These are phyloP conservation scores for Talaromyces wortmannii DNA, from an alignment of 495 filamentous ascomycete genomes.

Conservation along the genomic window DNA sequence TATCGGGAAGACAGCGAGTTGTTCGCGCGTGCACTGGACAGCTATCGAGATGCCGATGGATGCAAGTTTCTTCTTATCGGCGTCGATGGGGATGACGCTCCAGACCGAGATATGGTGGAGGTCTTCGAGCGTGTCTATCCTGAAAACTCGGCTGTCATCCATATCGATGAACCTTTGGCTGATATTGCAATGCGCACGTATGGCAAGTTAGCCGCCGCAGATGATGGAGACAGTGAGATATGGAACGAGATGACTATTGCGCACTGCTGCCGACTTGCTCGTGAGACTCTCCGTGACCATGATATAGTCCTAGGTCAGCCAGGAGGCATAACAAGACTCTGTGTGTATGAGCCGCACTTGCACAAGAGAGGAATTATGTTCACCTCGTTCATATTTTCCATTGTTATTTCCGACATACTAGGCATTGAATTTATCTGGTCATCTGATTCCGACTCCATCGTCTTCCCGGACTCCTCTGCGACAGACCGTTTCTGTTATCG, in stretches of 20 bases:
- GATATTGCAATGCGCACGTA: constrained; percentile 22
- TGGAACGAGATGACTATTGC: constrained; percentile 15
- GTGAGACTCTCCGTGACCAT: constrained; percentile 13
- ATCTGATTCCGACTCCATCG: constrained; percentile 25
- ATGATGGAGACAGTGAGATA: constrained; percentile 9
- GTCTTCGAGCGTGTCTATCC: constrained; percentile 24
- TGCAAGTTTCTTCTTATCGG: constrained; percentile 22
- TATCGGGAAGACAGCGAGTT: constrained; percentile 26
- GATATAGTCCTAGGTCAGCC: constrained; percentile 9
- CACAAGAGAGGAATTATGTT: constrained; percentile 30
- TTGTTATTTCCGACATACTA: constrained; percentile 21
- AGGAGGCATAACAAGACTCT: constrained; percentile 13
- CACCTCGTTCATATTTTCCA: constrained; percentile 23
- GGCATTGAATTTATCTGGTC: constrained; percentile 27
- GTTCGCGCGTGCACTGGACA: constrained; percentile 21
- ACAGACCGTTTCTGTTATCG: constrained; percentile 21
- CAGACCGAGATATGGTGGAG: constrained; percentile 24
- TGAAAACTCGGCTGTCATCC: constrained; percentile 15
- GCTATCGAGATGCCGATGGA: constrained; percentile 16
- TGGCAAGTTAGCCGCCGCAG: constrained; percentile 14
- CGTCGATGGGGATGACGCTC: constrained; percentile 19
- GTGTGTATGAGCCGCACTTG: constrained; percentile 23
- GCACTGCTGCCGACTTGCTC: constrained; percentile 19
- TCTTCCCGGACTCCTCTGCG: constrained; percentile 17
- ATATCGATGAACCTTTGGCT: constrained; percentile 20